phyloP scores from a whole-genome alignment of 1,284 basidiomycete species.

The Tetrapyrgos nigripes region DNA sequence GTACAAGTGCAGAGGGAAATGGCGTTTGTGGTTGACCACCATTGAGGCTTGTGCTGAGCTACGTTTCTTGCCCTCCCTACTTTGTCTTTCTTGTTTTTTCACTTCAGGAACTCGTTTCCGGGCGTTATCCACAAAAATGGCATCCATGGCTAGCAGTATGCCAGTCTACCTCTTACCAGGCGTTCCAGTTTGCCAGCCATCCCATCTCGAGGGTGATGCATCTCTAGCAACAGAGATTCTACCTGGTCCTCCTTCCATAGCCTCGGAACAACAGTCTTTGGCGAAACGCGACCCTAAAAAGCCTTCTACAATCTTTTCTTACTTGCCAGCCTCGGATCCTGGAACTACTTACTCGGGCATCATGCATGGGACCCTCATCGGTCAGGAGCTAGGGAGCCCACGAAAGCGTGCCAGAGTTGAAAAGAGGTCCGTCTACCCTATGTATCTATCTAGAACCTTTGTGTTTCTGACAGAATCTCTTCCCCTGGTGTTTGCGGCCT shows the following conservation, averaged over 20 bases:
- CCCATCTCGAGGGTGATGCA: constrained; percentile 80
- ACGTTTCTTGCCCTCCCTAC: not conserved
- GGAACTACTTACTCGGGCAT: constrained; percentile 82
- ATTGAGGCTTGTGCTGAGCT: constrained; percentile 3
- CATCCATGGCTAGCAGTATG: constrained; percentile 65
- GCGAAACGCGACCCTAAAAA: constrained; percentile 81
- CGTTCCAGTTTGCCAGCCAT: constrained; percentile 72
- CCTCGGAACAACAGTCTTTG: constrained; percentile 66
- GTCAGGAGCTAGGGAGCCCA: constrained; percentile 64
- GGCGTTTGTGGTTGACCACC: constrained; percentile 14
- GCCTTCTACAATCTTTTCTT: constrained; percentile 66
- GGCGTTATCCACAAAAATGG: constrained; percentile 43
- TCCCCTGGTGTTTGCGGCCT: constrained; percentile 23
- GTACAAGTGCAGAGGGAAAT: constrained; percentile 1
- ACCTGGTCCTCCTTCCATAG: constrained; percentile 77
- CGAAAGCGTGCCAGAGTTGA: constrained; percentile 76
- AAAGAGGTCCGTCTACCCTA: constrained; percentile 63
- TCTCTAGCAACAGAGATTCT: constrained; percentile 83
- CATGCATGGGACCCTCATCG: constrained; percentile 65
- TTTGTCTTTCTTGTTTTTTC: not conserved
- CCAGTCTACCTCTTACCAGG: constrained; percentile 72
- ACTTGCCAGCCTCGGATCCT: constrained; percentile 80
- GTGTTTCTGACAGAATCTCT: constrained; percentile 13
- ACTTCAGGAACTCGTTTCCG: constrained; percentile 2
- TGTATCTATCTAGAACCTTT: constrained; percentile 8